phyloP scores from a whole-genome alignment of 2,329 filamentous ascomycete species.

The Shiraia bambusicola region DNA sequence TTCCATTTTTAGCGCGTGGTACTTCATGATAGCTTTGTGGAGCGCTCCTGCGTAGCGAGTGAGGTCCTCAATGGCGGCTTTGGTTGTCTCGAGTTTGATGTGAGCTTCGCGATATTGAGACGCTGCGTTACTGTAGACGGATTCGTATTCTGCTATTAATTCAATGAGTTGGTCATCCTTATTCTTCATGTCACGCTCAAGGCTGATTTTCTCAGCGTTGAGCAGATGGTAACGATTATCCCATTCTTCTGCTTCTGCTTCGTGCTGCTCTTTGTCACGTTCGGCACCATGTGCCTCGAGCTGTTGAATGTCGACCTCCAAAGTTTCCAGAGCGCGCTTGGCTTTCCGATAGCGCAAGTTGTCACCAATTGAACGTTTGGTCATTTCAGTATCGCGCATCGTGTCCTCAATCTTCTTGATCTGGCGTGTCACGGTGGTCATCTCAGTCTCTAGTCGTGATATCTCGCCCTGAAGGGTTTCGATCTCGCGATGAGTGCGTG shows the following conservation, averaged over 20 bases:
- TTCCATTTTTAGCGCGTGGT: slow-evolving; percentile 95
- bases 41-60: slow-evolving; percentile 79
- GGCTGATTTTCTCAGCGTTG: slow-evolving; percentile 69
- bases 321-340: slow-evolving; percentile 64
- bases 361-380: slow-evolving; percentile 82
- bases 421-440: slow-evolving; percentile 64
- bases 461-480: slow-evolving; percentile 67
- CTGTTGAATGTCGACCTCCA: slow-evolving; percentile 69
- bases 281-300: slow-evolving; percentile 78
- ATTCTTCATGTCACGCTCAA: slow-evolving; percentile 76
- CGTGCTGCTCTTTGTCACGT: slow-evolving; percentile 76
- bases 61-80: slow-evolving; percentile 88
- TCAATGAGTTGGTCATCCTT: slow-evolving; percentile 79
- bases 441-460: slow-evolving; percentile 65
- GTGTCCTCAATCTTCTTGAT: slow-evolving; percentile 78
- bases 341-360: slow-evolving; percentile 85
- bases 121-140: slow-evolving; percentile 82
- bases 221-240: slow-evolving; percentile 69
- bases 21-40: slow-evolving; percentile 96
- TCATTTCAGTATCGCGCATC: slow-evolving; percentile 75
- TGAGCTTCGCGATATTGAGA: slow-evolving; percentile 81
- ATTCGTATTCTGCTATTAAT: slow-evolving; percentile 76
- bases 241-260: slow-evolving; percentile 66
- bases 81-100: slow-evolving; percentile 87
- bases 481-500: slow-evolving; percentile 69